Percentiles rank a stretch among this genome's conserved stretches.
Conservation (phyloP, 2,329 filamentous ascomycete genomes). For the Akanthomyces lecanii region DNA sequence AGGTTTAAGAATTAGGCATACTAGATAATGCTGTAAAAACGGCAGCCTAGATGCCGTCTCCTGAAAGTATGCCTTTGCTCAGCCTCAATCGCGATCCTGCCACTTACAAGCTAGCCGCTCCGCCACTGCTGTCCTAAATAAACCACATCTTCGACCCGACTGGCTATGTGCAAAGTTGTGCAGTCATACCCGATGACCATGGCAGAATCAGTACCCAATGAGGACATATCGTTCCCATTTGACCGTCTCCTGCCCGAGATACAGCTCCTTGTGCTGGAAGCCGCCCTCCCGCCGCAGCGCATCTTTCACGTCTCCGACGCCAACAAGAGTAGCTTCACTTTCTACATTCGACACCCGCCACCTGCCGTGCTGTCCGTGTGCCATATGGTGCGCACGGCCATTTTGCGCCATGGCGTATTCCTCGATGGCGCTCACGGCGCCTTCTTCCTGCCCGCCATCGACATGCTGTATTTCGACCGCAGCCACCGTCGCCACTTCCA, state of each 20-base stretch:
- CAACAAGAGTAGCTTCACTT: neutral
- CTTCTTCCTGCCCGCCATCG: neutral
- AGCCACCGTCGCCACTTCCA: neutral
- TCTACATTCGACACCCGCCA: neutral
- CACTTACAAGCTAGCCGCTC: neutral
- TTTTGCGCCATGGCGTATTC: neutral
- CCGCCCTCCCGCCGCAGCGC: neutral
- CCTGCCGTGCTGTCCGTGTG: neutral
- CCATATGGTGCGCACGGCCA: neutral
- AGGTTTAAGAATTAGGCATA: too few species aligned
- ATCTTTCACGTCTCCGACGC: constrained; percentile 4
- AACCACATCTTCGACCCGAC: neutral
- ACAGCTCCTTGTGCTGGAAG: neutral
- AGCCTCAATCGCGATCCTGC: neutral
- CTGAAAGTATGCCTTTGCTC: neutral
- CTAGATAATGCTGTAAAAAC: neutral
- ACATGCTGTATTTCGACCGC: constrained; percentile 11
- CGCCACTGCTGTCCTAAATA: neutral
- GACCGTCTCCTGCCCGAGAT: neutral
- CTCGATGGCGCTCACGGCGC: neutral
- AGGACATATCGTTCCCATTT: neutral
- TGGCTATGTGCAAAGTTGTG: neutral
- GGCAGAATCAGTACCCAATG: neutral
- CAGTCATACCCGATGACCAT: neutral
- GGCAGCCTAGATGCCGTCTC: neutral